Evolutionary conservation across 2,329 filamentous ascomycete genomes (phyloP).

Genomic region (Amauroascus verrucosus): DNA sequence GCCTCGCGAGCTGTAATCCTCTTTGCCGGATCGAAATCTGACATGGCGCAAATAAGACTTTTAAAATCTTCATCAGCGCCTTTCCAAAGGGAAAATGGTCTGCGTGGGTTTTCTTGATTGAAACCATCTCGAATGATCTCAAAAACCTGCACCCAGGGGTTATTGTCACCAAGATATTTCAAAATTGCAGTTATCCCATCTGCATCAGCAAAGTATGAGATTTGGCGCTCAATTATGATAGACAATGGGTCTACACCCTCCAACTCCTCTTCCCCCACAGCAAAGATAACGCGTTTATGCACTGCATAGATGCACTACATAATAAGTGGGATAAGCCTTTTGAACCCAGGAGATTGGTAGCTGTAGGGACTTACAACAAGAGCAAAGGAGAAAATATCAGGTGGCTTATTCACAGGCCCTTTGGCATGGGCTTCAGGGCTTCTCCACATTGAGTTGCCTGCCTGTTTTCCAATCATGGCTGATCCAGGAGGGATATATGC

Average conservation of each 20-base stretch:
- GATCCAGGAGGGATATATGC: constrained; percentile 9
- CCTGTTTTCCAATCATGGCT: constrained; percentile 15
- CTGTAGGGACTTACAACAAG: constrained; percentile 12
- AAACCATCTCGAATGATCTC: constrained; percentile 34
- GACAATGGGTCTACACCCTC: constrained; percentile 30
- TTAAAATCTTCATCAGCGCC: constrained; percentile 27
- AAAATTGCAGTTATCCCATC: constrained; percentile 35
- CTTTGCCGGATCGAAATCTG: constrained; percentile 25
- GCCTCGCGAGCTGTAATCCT: constrained; percentile 27
- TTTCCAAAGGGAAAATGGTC: constrained; percentile 36
- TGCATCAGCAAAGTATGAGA: constrained; percentile 41
- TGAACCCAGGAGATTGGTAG: background rate
- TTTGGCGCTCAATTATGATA: constrained; percentile 37
- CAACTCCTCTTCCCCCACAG: constrained; percentile 27
- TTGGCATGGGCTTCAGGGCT: constrained; percentile 25
- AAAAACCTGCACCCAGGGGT: constrained; percentile 33
- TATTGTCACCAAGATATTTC: constrained; percentile 31
- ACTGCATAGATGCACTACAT: constrained; percentile 38
- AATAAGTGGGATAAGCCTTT: background rate
- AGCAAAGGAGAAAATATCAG: constrained; percentile 19
- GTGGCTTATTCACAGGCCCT: constrained; percentile 18
- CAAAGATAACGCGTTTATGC: constrained; percentile 33
- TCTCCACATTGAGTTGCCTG: constrained; percentile 24
- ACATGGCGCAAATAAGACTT: constrained; percentile 25
- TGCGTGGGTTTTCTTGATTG: constrained; percentile 33